Conservation (phyloP, 768 basidiomycete genomes). For the Leccinellum albellum region DNA sequence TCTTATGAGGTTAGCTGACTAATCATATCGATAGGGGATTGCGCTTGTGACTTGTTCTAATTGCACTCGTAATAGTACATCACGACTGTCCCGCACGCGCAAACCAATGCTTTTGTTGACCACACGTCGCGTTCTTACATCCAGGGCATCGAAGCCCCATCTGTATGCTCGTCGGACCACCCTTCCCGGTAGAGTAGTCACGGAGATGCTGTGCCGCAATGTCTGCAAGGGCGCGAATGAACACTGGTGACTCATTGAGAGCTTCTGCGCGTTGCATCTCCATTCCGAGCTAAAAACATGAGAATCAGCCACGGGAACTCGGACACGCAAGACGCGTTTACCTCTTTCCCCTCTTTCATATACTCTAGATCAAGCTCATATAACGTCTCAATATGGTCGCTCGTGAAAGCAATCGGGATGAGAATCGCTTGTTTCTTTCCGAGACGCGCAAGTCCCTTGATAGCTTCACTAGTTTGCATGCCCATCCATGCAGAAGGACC, state of each 20-base stretch:
- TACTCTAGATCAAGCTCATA: slow-evolving; percentile 97
- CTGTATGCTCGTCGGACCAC: slow-evolving; percentile 70
- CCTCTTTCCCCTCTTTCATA: slow-evolving; percentile 84
- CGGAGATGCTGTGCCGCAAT: slow-evolving; percentile 78
- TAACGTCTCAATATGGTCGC: slow-evolving; percentile 98
- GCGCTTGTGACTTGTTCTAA: not conserved
- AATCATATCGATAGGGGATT: slow-evolving; percentile 7
- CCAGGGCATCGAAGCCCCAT: slow-evolving; percentile 88
- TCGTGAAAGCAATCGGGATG: slow-evolving; percentile 97
- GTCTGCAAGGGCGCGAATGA: slow-evolving; percentile 92
- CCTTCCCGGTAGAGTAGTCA: slow-evolving; percentile 51
- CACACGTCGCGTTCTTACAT: slow-evolving; percentile 87
- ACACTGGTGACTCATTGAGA: slow-evolving; percentile 92
- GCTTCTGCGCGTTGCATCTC: slow-evolving; percentile 87
- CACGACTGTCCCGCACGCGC: slow-evolving; percentile 61
- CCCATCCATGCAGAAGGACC: slow-evolving; percentile 99
- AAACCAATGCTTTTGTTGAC: slow-evolving; percentile 87
- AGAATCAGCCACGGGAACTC: not conserved
- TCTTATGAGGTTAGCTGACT: slow-evolving; percentile 31
- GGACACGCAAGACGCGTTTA: slow-evolving; percentile 33
- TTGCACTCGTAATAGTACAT: slow-evolving; percentile 11
- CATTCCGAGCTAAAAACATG: slow-evolving; percentile 71
- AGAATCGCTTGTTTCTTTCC: slow-evolving; percentile 76
- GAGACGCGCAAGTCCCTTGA: slow-evolving; percentile 80
- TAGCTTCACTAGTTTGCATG: slow-evolving; percentile 87